A percentile compares a stretch with the other conserved stretches of the same genome.
phyloP scores from a whole-genome alignment of 179 eudicot genomes.

The Silene coronaria region DNA sequence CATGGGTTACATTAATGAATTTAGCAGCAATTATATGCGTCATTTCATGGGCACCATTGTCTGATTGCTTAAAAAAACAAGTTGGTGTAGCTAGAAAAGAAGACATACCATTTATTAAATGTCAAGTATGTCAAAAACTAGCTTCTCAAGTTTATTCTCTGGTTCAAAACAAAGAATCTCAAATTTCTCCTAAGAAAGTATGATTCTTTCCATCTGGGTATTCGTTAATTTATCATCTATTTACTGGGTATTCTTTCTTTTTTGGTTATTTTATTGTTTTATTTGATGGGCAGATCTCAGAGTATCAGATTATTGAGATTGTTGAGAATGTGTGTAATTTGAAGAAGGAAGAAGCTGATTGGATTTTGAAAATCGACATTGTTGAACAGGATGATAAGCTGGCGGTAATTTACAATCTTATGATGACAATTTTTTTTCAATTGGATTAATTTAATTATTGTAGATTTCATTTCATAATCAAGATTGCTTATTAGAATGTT shows the following conservation, averaged over 20 bases:
- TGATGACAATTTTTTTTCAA: background rate
- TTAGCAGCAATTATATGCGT: slow-evolving; percentile 22
- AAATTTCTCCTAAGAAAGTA: slow-evolving; percentile 89
- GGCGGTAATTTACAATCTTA: slow-evolving; percentile 38
- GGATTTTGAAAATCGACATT: slow-evolving; percentile 87
- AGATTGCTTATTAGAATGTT: no score
- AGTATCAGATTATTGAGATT: slow-evolving; percentile 80
- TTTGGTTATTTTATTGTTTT: slow-evolving; percentile 8
- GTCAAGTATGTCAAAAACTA: slow-evolving; percentile 80
- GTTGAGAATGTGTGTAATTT: slow-evolving; percentile 86
- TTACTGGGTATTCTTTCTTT: slow-evolving; percentile 9
- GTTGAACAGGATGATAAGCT: slow-evolving; percentile 73
- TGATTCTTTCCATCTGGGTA: slow-evolving; percentile 10
- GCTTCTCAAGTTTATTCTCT: slow-evolving; percentile 49
- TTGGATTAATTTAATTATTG: no score
- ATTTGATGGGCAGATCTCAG: slow-evolving; percentile 51
- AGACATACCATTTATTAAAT: slow-evolving; percentile 74
- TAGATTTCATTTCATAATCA: no score
- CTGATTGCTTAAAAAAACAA: slow-evolving; percentile 50
- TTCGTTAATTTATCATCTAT: background rate
- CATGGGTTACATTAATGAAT: slow-evolving; percentile 1
- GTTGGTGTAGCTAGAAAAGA: slow-evolving; percentile 64
- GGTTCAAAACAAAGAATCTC: slow-evolving; percentile 47
- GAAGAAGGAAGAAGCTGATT: slow-evolving; percentile 97
- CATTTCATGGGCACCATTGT: slow-evolving; percentile 29